Evolutionary conservation across 257 asterid species (phyloP), one percentile per base, ranked within the genome.

Genomic region (Ehretia macrophylla): DNA sequence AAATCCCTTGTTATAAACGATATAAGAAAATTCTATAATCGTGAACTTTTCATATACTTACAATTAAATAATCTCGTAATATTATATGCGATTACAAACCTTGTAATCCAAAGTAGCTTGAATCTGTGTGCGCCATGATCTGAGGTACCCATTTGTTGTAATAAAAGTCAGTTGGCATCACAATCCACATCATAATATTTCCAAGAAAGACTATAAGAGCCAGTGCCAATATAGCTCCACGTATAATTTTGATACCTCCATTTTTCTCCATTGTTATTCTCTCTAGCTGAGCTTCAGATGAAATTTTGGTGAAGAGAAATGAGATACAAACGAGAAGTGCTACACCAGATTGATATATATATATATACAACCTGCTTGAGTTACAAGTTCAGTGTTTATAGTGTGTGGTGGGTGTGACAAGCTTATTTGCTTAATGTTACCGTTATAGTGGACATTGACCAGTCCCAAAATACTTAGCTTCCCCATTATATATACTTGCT

Each of bases 91-190:
- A 45, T 49, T 1, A 17, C 23, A 39, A 32, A 89, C 99, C 99
- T 92, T 88, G 97, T 32, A 86, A 72, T 51, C 88, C 99, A 66
- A 88, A 92, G 85, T 79, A 92, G 49, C 88, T 88, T 14, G 99
- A 88, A 47, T 78, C 80, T 51, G 95, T 84, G 59, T 62, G 66
- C 55, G 90, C 80, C 70, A 86, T 71, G 60, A 92, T 78, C 14
- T 79, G 90, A 44, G 87, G 90, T 57, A 82, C 68, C 99, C 99
- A 92, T 66, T 81, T 67, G 17, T 70, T 78, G 77, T 92, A 88
- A 57, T 88, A 92, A 1, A 94, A 86, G 77, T 81, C 94, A n/a
- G 97, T 92, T 14, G 96, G 97, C 97, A 92, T 86, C 32, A 92
- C 79, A 22, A 88, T 79, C 99, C 99, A 92, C 96, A 92, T 88